Evolutionary conservation across 768 basidiomycete species (phyloP).

Genomic region (Leucogyrophana mollusca): DNA sequence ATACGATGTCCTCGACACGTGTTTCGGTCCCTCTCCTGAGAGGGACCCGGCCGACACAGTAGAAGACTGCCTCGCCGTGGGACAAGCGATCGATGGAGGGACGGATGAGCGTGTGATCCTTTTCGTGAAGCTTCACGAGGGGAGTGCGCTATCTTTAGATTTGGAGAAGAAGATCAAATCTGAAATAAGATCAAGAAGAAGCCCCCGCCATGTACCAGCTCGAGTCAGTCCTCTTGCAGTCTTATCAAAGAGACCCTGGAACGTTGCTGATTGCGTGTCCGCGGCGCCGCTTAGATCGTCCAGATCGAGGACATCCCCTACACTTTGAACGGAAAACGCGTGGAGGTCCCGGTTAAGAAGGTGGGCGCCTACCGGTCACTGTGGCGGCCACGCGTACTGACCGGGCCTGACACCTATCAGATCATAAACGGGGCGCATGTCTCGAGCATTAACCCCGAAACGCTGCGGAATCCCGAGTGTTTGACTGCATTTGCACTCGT

Average conservation of each 20-base stretch:
- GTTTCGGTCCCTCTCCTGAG: slow-evolving; percentile 43
- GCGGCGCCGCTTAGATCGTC: slow-evolving; percentile 49
- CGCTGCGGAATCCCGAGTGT: slow-evolving; percentile 72
- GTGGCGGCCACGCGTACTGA: slow-evolving; percentile 10
- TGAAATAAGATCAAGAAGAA: slow-evolving; percentile 61
- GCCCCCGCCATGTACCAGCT: slow-evolving; percentile 76
- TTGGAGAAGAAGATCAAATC: slow-evolving; percentile 57
- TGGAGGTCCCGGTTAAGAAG: slow-evolving; percentile 80
- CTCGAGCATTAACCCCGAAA: slow-evolving; percentile 66
- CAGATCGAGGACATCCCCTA: slow-evolving; percentile 73
- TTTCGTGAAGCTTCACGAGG: slow-evolving; percentile 64
- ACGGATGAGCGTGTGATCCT: slow-evolving; percentile 75
- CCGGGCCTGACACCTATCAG: slow-evolving; percentile 31
- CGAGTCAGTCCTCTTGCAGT: slow-evolving; percentile 41
- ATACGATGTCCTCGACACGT: slow-evolving; percentile 72
- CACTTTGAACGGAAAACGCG: slow-evolving; percentile 78
- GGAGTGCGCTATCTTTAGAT: slow-evolving; percentile 45
- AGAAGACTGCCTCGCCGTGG: slow-evolving; percentile 67
- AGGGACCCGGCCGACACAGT: slow-evolving; percentile 34
- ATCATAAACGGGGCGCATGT: slow-evolving; percentile 79
- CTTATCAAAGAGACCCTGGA: slow-evolving; percentile 5
- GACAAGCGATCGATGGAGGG: slow-evolving; percentile 62
- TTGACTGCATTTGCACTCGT: slow-evolving; percentile 58
- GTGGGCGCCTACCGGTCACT: slow-evolving; percentile 30
- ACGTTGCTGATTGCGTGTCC: slow-evolving; percentile 5